phyloP scores from a whole-genome alignment of 495 filamentous ascomycete species.

The Polyplosphaeria fusca region DNA sequence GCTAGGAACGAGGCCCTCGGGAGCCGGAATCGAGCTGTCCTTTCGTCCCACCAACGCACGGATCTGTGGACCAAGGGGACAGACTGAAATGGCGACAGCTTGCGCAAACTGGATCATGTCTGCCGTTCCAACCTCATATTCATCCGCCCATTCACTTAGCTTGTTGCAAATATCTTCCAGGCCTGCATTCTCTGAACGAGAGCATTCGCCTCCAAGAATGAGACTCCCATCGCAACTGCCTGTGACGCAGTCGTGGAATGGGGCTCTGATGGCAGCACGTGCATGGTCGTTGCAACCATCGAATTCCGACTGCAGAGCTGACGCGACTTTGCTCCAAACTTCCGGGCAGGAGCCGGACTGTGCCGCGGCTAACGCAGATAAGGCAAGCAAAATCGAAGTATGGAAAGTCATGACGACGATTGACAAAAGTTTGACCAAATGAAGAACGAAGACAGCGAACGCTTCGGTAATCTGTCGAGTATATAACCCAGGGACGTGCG shows the following conservation, averaged over 20 bases:
- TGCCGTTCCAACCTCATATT: slow-evolving; percentile 14
- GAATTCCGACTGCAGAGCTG: slow-evolving; percentile 3
- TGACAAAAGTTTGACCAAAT: too few relatives aligned
- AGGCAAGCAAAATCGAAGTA: not conserved
- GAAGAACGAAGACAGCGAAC: too few relatives aligned
- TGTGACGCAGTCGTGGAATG: slow-evolving; percentile 24
- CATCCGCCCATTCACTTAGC: not conserved
- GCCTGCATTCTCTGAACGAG: slow-evolving; percentile 13
- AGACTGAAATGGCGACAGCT: slow-evolving; percentile 8
- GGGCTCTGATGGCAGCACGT: slow-evolving; percentile 23
- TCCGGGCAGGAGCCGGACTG: slow-evolving; percentile 8
- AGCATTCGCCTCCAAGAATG: slow-evolving; percentile 10
- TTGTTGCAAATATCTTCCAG: slow-evolving; percentile 1
- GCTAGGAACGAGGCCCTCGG: slow-evolving; percentile 36
- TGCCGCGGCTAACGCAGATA: not conserved
- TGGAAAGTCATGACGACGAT: too few relatives aligned
- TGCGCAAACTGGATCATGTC: slow-evolving; percentile 28
- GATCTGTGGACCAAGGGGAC: slow-evolving; percentile 10
- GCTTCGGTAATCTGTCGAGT: too few relatives aligned
- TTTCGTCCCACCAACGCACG: slow-evolving; percentile 41
- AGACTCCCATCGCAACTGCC: slow-evolving; percentile 18
- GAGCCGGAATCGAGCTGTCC: slow-evolving; percentile 33
- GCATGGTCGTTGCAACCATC: slow-evolving; percentile 20
- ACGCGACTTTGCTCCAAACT: slow-evolving; percentile 14
- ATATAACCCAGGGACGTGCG: too few relatives aligned